Evolutionary conservation across 352 stramenopile genomes (phyloP), one percentile per base, ranked within the genome.

Genomic region (Pythium graminicola): DNA sequence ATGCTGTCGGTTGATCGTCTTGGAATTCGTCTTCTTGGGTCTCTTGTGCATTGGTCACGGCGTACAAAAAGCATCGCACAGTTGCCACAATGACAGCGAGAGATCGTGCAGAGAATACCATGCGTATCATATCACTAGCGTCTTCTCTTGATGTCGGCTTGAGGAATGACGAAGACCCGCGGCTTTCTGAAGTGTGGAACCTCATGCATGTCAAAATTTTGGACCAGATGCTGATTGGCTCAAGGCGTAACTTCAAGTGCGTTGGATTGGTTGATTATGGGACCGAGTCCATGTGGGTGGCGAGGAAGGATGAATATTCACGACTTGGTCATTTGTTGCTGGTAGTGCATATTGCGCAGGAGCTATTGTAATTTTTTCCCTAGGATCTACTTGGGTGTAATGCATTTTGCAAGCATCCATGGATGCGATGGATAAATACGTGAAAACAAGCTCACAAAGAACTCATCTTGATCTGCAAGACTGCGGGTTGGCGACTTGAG

Each of bases 401-500:
- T 63, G 50, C 78, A 89, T 59, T 92, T 92, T 9, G 72, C 77
- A 16, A 94, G 61, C 29, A 94, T 54, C 81, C 81, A 94, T 35
- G 69, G 66, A 32, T 92, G 77, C 24, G 74, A 73, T 19, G 84
- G 81, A 60, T 89, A 94, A 57, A 91, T 85, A 33, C 81, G 81
- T 16, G 77, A 85, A 41, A 94, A 90, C 27, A 94, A 62, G 27
- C 77, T 86, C 39, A 89, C 75, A 41, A 90, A 89, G 53, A 91
- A 90, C 62, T 90, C 81, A 49, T 91, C 81, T 48, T 91, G 80
- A 65, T 94, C 84, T 6, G 74, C 78, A 14, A 94, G 75, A 48
- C 79, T 90, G 41, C 78, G 77, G 35, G 66, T 69, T 3, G 81
- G 62, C 56, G 78, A 73, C 53, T 67, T 69, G 47, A 84, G 54